Evolutionary conservation across 1,284 basidiomycete genomes (phyloP), one percentile per base, ranked within the genome.

Genomic region (Bondarzewia mesenterica): DNA sequence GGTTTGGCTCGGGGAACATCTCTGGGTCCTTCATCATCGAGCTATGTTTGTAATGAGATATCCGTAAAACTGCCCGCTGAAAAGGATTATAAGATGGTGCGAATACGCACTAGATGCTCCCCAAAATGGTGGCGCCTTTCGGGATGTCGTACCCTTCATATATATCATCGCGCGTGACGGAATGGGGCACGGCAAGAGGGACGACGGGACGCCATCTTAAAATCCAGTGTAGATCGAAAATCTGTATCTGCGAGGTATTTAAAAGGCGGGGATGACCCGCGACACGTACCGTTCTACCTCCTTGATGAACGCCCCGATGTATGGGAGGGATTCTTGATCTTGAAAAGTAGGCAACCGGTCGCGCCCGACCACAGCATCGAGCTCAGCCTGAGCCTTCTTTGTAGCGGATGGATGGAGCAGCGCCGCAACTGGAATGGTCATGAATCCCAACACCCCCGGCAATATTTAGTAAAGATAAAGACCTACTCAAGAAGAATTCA

Each of bases 1-100:
- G 37, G n/a, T 50, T 49, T 5, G 54, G 50, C 12, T 48, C 40
- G n/a, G 51, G 42, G 50, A 54, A 54, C 5, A 47, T 3, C 27
- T 26, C 36, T 16, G 49, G 46, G 22, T 54, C 52, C 18, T 42
- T 46, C 16, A 37, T 42, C 15, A 54, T 46, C 7, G 42, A 42
- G 15, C 53, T 54, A 26, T n/a, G 10, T 20, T 15, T 15, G 29
- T n/a, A 1, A 8, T 6, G 6, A 29, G 35, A 23, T n/a, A n/a
- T n/a, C n/a, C n/a, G n/a, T n/a, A n/a, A n/a, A n/a, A 15, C 14
- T 15, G 42, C 15, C 20, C 42, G 29, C 5, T 29, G 44, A 21
- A 18, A 27, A 18, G 14, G 26, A n/a, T 7, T 29, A 16, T 29
- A 18, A 43, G 42, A 27, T 21, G n/a, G 37, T 26, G 7, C 29